Conservation (phyloP, 305 asterid species). For the Rubia balearica region DNA sequence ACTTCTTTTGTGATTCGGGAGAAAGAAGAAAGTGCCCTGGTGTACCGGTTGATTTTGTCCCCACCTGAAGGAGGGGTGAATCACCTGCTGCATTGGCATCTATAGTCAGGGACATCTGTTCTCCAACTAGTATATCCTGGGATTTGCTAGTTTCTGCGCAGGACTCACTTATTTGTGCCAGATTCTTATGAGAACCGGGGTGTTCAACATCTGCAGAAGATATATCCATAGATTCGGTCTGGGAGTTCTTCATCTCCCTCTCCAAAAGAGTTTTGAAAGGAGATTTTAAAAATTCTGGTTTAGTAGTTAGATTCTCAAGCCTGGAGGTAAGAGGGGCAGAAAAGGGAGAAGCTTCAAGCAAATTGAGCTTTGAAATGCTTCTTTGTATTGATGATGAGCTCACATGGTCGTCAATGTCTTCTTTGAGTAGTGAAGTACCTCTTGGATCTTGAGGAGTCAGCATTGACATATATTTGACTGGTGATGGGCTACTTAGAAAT, state of each 20-base stretch:
- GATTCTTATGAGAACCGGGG: constrained; percentile 27
- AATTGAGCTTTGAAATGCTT: constrained; percentile 74
- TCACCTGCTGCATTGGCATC: constrained; percentile 24
- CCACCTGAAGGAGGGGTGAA: constrained; percentile 26
- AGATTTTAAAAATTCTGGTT: constrained; percentile 38
- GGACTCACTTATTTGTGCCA: constrained; percentile 21
- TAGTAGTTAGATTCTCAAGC: constrained; percentile 44
- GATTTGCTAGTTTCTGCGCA: constrained; percentile 21
- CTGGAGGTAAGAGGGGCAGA: constrained; percentile 49
- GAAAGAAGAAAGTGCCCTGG: constrained; percentile 32
- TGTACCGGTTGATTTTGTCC: constrained; percentile 24
- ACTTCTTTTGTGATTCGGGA: constrained; percentile 32
- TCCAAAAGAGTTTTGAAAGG: constrained; percentile 30
- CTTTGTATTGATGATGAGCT: constrained; percentile 57
- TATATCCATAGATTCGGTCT: constrained; percentile 27
- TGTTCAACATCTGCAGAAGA: constrained; percentile 24
- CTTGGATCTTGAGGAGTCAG: constrained; percentile 41
- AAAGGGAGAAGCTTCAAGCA: constrained; percentile 56
- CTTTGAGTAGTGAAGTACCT: constrained; percentile 36
- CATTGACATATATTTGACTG: constrained; percentile 32
- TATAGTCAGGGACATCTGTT: constrained; percentile 29
- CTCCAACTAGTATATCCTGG: constrained; percentile 22
- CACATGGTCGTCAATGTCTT: constrained; percentile 26
- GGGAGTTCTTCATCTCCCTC: constrained; percentile 21
- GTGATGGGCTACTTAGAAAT: constrained; percentile 31